These are phyloP conservation scores for Mychonastes homosphaera DNA, from an alignment of 139 green algal species.

Conservation along the genomic window DNA sequence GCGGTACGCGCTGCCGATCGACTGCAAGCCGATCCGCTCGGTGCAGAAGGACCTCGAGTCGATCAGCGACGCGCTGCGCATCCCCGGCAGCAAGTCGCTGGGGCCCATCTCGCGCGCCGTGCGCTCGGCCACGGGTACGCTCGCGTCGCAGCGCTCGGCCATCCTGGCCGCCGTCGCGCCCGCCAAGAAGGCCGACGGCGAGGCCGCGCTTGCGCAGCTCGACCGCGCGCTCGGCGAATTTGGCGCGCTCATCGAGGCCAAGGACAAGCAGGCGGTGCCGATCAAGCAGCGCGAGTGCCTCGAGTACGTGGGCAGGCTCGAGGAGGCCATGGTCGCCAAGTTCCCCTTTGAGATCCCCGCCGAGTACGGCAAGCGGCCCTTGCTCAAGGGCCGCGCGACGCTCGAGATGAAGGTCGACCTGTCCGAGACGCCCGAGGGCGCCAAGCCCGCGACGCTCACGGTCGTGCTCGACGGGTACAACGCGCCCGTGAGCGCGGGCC, in stretches of 20 bases:
- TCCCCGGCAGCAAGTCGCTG: constrained; percentile 77
- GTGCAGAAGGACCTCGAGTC: constrained; percentile 75
- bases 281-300: constrained; percentile 76
- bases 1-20: constrained; percentile 87
- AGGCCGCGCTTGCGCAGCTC: constrained; percentile 35
- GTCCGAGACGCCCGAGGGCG: constrained; percentile 51
- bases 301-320: constrained; percentile 63
- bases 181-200: constrained; percentile 51
- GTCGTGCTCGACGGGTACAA: constrained; percentile 94
- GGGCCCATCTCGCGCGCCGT: constrained; percentile 58
- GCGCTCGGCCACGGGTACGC: constrained; percentile 29
- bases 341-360: constrained; percentile 86
- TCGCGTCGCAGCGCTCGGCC: constrained; percentile 40
- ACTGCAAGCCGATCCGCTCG: constrained; percentile 80
- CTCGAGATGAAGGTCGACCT: constrained; percentile 80
- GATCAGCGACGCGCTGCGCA: constrained; percentile 77
- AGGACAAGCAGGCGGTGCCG: constrained; percentile 76
- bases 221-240: constrained; percentile 55
- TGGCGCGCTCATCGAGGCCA: constrained; percentile 44
- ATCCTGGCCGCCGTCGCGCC: constrained; percentile 62
- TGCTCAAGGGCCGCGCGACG: constrained; percentile 85
- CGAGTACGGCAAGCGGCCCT: constrained; percentile 75
- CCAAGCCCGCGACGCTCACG: constrained; percentile 22
- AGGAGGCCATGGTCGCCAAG: constrained; percentile 88
- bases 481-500: constrained; percentile 73